A percentile compares a stretch with the other conserved stretches of the same genome.
phyloP scores from a whole-genome alignment of 495 filamentous ascomycete species.

The Neurospora discreta region DNA sequence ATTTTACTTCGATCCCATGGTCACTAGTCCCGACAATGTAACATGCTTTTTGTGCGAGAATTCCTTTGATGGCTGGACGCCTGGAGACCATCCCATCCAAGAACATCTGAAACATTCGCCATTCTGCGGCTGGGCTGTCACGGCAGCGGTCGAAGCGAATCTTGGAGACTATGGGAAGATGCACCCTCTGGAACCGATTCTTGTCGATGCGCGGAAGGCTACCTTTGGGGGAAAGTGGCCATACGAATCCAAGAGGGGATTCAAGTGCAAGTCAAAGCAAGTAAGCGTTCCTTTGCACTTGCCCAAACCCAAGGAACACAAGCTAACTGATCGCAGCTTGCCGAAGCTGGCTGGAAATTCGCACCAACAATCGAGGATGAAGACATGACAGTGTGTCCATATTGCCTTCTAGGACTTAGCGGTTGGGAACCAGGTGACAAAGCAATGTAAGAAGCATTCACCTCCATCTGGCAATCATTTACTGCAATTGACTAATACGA shows the following conservation, averaged over 20 bases:
- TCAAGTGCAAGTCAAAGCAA: slow-evolving; percentile 79
- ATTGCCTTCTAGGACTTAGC: slow-evolving; percentile 76
- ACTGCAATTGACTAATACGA: slow-evolving; percentile 11
- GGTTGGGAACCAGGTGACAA: slow-evolving; percentile 89
- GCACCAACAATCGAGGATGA: slow-evolving; percentile 68
- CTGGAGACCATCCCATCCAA: slow-evolving; percentile 61
- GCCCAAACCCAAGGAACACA: neutral
- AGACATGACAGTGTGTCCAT: slow-evolving; percentile 79
- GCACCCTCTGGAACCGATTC: slow-evolving; percentile 57
- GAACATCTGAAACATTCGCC: slow-evolving; percentile 79
- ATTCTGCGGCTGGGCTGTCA: slow-evolving; percentile 80
- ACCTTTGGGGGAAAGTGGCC: slow-evolving; percentile 80
- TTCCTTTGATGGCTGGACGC: slow-evolving; percentile 80
- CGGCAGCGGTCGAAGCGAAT: slow-evolving; percentile 55
- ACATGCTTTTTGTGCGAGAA: slow-evolving; percentile 76
- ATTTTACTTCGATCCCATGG: slow-evolving; percentile 74
- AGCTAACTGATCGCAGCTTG: slow-evolving; percentile 51
- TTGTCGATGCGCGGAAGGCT: slow-evolving; percentile 63
- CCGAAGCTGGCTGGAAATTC: slow-evolving; percentile 86
- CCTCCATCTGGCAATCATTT: slow-evolving; percentile 5
- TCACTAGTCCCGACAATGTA: slow-evolving; percentile 71
- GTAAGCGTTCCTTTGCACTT: slow-evolving; percentile 32
- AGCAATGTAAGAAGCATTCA: slow-evolving; percentile 52
- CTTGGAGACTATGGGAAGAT: slow-evolving; percentile 53
- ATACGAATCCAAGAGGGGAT: slow-evolving; percentile 77